phyloP scores from a whole-genome alignment of 163 green algal species.

The Coccomyxa subellipsoidea region DNA sequence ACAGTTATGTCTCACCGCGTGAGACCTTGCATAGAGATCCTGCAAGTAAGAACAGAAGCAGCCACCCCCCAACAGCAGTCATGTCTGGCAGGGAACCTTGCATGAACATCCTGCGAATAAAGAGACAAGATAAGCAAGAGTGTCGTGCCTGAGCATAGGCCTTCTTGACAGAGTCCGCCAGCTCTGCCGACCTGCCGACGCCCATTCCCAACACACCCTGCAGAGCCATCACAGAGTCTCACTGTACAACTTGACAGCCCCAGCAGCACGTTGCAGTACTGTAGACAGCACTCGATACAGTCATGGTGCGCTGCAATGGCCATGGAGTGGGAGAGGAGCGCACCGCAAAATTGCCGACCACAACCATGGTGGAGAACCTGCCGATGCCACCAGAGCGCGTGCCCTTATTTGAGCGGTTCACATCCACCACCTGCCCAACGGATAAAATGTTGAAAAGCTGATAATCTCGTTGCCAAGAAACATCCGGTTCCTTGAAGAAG shows the following conservation, averaged over 20 bases:
- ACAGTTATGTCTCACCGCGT: too few species aligned
- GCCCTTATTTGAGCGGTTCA: slow-evolving; percentile 58
- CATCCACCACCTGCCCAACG: slow-evolving; percentile 45
- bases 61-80: background rate
- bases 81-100: background rate
- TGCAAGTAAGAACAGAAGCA: background rate
- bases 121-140: background rate
- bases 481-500: too few species aligned
- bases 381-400: slow-evolving; percentile 41
- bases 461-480: too few species aligned
- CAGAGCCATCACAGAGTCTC: background rate
- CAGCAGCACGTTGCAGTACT: too few species aligned
- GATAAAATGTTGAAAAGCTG: too few species aligned
- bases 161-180: slow-evolving; percentile 47
- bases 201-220: slow-evolving; percentile 53
- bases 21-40: too few species aligned
- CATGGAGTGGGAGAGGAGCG: background rate
- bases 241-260: background rate
- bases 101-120: background rate
- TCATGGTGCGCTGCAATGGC: too few species aligned
- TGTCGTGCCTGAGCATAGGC: slow-evolving; percentile 27
- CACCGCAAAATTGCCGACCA: slow-evolving; percentile 39
- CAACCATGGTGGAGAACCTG: slow-evolving; percentile 46
- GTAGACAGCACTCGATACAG: too few species aligned
- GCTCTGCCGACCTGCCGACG: slow-evolving; percentile 46